Conservation (phyloP, 1,284 basidiomycete genomes). For the Hypsizygus ulmarius region DNA sequence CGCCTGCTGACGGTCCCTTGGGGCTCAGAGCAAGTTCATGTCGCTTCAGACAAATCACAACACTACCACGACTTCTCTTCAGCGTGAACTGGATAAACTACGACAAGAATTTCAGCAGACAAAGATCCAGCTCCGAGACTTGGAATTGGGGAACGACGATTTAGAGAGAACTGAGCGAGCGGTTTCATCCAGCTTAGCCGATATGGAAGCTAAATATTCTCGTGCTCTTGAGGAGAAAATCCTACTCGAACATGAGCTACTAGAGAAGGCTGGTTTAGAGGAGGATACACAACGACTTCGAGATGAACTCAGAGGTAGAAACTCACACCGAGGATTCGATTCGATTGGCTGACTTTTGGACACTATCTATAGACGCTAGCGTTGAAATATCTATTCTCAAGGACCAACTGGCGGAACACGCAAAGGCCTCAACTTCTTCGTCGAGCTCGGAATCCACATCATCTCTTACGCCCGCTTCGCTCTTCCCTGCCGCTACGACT, state of each 20-base stretch:
- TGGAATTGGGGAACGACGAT: conserved; percentile 96
- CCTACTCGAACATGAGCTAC: conserved; percentile 92
- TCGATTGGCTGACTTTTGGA: background rate
- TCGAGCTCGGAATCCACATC: conserved; percentile 12
- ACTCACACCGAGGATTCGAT: background rate
- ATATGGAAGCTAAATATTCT: conserved; percentile 90
- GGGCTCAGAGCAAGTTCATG: conserved; percentile 77
- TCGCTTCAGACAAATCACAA: conserved; percentile 88
- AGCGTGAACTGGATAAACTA: conserved; percentile 84
- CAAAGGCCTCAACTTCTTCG: conserved; percentile 26
- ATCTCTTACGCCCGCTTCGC: conserved; percentile 24
- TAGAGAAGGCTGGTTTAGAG: conserved; percentile 87
- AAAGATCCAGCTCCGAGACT: conserved; percentile 80
- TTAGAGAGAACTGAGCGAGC: conserved; percentile 90
- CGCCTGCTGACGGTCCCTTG: conserved; percentile 7
- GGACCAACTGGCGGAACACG: conserved; percentile 53
- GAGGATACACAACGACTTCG: conserved; percentile 91
- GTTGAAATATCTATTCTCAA: conserved; percentile 83
- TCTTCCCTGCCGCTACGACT: conserved; percentile 23
- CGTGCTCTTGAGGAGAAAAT: conserved; percentile 95
- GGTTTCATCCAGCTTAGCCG: conserved; percentile 86
- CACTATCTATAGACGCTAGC: conserved; percentile 62
- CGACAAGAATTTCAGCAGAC: conserved; percentile 78
- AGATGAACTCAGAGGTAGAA: conserved; percentile 89
- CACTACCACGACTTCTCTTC: conserved; percentile 79